Percentiles rank a stretch among this genome's conserved stretches.
phyloP scores from a whole-genome alignment of 768 basidiomycete species.

The Suillus occidentalis region DNA sequence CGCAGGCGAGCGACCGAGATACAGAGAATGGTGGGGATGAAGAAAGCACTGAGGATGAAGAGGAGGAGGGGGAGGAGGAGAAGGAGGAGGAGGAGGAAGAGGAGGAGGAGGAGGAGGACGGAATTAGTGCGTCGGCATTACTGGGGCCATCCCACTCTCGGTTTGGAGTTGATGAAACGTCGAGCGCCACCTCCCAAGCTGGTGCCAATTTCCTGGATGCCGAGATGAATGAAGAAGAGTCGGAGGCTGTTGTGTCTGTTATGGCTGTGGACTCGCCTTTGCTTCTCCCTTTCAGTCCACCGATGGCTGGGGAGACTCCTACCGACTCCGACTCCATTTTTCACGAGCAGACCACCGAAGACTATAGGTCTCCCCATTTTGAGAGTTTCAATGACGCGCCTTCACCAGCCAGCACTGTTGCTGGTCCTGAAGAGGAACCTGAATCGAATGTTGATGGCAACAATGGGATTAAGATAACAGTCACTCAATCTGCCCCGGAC shows the following conservation, averaged over 20 bases:
- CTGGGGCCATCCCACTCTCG: constrained; percentile 16
- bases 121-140: constrained; percentile 28
- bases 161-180: constrained; percentile 14
- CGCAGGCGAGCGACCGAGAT: constrained; percentile 3
- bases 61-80: constrained; percentile 29
- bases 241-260: neutral
- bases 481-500: neutral
- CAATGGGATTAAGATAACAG: neutral
- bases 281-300: neutral
- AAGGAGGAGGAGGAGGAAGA: constrained; percentile 34
- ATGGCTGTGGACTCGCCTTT: neutral
- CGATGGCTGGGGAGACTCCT: neutral
- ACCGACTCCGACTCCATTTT: constrained; percentile 3
- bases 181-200: neutral
- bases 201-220: neutral
- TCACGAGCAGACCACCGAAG: constrained; percentile 2
- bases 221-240: constrained; percentile 4
- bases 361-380: constrained; percentile 4
- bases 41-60: constrained; percentile 10
- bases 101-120: constrained; percentile 25
- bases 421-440: neutral
- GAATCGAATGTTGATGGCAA: neutral
- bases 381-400: constrained; percentile 1
- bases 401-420: constrained; percentile 1
- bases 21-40: constrained; percentile 7